Conservation (phyloP, 306 rosid genomes). For the Hippophae tibetana region DNA sequence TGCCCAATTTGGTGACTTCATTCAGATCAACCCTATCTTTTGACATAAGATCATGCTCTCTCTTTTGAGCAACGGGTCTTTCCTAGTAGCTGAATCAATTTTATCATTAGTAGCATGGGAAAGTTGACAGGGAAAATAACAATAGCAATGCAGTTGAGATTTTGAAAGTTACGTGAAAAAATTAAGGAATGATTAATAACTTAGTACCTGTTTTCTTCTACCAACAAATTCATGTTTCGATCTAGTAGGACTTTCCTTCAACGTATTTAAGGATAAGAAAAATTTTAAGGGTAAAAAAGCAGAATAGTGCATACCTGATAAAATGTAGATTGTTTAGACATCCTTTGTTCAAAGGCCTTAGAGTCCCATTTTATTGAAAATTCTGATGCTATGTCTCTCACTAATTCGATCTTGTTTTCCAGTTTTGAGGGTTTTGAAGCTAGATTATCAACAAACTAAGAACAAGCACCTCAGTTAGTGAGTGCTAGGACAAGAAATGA, state of each 20-base stretch:
- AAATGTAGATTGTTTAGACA: constrained; percentile 45
- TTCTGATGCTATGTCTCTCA: constrained; percentile 68
- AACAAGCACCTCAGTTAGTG: constrained; percentile 19
- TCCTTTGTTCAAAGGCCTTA: constrained; percentile 64
- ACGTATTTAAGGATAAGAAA: too few relatives aligned
- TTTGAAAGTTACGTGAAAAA: not conserved
- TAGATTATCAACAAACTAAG: constrained; percentile 65
- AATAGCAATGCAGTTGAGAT: constrained; percentile 14
- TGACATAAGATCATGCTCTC: constrained; percentile 21
- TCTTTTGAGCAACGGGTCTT: constrained; percentile 31
- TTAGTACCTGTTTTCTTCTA: too few relatives aligned
- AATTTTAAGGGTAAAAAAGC: not conserved
- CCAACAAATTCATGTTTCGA: too few relatives aligned
- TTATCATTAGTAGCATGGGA: constrained; percentile 19
- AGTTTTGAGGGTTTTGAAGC: constrained; percentile 54
- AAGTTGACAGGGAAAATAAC: constrained; percentile 21
- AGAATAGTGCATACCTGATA: constrained; percentile 39
- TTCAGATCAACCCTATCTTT: constrained; percentile 24
- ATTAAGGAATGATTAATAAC: not conserved
- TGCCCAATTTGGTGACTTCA: constrained; percentile 25
- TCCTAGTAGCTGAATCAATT: constrained; percentile 25
- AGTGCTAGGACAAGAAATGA: constrained; percentile 18
- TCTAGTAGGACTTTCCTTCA: too few relatives aligned
- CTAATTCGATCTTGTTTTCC: constrained; percentile 63
- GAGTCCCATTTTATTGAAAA: constrained; percentile 83